Conservation (phyloP, 768 basidiomycete species). For the Goffeauzyma gilvescens region DNA sequence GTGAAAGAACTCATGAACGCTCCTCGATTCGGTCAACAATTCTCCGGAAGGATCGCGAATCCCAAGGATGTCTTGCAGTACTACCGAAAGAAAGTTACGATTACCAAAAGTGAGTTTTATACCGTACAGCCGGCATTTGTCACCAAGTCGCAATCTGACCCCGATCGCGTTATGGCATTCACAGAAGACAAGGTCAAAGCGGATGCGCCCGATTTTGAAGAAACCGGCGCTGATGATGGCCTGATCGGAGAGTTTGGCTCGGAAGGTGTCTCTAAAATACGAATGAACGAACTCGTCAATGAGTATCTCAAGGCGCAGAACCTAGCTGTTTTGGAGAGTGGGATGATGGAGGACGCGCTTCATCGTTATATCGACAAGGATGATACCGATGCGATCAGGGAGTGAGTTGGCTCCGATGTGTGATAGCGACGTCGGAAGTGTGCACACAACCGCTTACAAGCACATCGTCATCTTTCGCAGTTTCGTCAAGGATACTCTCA, state of each 20-base stretch:
- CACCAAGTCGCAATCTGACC: neutral
- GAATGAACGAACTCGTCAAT: constrained; percentile 72
- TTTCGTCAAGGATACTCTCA: constrained; percentile 32
- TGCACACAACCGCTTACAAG: neutral
- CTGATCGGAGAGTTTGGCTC: constrained; percentile 42
- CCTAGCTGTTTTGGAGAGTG: constrained; percentile 71
- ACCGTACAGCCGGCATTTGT: neutral
- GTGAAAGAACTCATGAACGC: constrained; percentile 86
- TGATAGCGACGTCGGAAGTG: neutral
- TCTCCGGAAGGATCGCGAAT: constrained; percentile 75
- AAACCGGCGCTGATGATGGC: constrained; percentile 44
- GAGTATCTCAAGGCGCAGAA: constrained; percentile 87
- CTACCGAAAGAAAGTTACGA: constrained; percentile 55
- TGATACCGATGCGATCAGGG: constrained; percentile 74
- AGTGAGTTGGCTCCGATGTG: constrained; percentile 38
- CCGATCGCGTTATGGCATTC: neutral
- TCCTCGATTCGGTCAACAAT: constrained; percentile 89
- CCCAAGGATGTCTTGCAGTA: constrained; percentile 84
- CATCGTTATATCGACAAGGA: constrained; percentile 95
- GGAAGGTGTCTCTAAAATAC: constrained; percentile 44
- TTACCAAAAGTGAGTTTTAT: constrained; percentile 24
- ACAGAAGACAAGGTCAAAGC: constrained; percentile 42
- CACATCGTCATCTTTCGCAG: constrained; percentile 16
- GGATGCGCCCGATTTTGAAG: constrained; percentile 54
- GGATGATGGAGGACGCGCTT: constrained; percentile 82